Percentiles rank a stretch among this genome's conserved stretches.
These are phyloP conservation scores for Penicillium canescens DNA, from an alignment of 495 filamentous ascomycete genomes.

Conservation along the genomic window DNA sequence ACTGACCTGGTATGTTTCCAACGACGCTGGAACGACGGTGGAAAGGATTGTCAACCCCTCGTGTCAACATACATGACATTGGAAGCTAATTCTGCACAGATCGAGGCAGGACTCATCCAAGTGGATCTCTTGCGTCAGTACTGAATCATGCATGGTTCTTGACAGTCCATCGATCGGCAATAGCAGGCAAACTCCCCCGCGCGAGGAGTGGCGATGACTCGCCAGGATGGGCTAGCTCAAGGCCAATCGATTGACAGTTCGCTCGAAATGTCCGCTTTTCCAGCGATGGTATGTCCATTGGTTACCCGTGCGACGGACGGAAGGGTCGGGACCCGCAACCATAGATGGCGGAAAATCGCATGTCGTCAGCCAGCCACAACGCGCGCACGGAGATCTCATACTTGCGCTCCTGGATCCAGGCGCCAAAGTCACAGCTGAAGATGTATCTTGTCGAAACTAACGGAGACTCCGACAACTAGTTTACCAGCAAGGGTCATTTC, in stretches of 20 bases:
- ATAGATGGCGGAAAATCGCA: not conserved
- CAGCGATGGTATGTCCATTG: slow-evolving; percentile 1
- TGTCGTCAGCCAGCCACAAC: slow-evolving; percentile 19
- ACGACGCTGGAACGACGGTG: too few relatives aligned
- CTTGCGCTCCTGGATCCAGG: not conserved
- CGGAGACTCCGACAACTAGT: slow-evolving; percentile 10
- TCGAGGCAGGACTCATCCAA: not conserved
- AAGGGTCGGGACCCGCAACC: slow-evolving; percentile 4
- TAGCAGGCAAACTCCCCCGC: slow-evolving; percentile 12
- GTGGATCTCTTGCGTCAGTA: slow-evolving; percentile 16
- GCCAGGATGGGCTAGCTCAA: not conserved
- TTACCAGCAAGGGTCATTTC: not conserved
- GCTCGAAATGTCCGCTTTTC: slow-evolving; percentile 7
- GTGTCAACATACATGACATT: too few relatives aligned
- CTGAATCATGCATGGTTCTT: slow-evolving; percentile 13
- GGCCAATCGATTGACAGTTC: slow-evolving; percentile 20
- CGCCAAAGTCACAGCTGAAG: not conserved
- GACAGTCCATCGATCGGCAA: slow-evolving; percentile 12
- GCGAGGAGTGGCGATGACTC: not conserved
- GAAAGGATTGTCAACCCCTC: too few relatives aligned
- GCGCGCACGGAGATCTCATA: slow-evolving; percentile 8
- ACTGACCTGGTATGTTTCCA: too few relatives aligned
- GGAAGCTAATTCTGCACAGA: too few relatives aligned
- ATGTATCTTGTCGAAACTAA: not conserved
- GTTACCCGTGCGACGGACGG: slow-evolving; percentile 3